These are phyloP conservation scores for Trichoderma koningii DNA, from an alignment of 2,329 filamentous ascomycete genomes.

Conservation along the genomic window DNA sequence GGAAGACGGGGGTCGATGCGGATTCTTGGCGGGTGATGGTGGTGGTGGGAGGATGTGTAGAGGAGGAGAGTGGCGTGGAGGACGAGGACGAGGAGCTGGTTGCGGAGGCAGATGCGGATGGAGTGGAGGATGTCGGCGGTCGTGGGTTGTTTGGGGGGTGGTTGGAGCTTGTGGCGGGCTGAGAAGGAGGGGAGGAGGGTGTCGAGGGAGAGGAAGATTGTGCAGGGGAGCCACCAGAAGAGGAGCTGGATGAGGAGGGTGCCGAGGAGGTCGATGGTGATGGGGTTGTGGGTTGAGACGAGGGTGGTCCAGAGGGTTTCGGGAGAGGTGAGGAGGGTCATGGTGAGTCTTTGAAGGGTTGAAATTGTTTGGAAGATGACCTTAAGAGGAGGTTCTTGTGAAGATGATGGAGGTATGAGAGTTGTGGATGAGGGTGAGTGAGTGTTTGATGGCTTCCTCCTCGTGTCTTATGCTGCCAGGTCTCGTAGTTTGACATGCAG, in stretches of 20 bases:
- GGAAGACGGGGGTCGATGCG: constrained; percentile 45
- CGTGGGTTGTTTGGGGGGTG: constrained; percentile 52
- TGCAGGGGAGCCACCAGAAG: constrained; percentile 51
- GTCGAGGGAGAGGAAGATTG: constrained; percentile 48
- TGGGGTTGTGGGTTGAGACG: constrained; percentile 35
- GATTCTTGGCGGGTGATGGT: constrained; percentile 34
- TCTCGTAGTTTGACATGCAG: background rate
- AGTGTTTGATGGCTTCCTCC: background rate
- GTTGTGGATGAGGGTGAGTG: background rate
- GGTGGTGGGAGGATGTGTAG: constrained; percentile 20
- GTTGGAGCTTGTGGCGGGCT: constrained; percentile 56
- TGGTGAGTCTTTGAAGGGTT: background rate
- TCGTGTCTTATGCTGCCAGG: too few species aligned
- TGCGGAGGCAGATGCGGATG: constrained; percentile 47
- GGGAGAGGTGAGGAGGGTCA: background rate
- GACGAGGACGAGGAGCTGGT: constrained; percentile 47
- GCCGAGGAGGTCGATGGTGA: constrained; percentile 46
- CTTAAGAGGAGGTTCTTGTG: too few species aligned
- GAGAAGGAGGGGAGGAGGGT: constrained; percentile 50
- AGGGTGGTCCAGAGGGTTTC: constrained; percentile 32
- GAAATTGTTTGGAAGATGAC: too few species aligned
- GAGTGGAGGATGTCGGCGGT: constrained; percentile 48
- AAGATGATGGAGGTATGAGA: background rate
- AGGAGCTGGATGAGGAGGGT: constrained; percentile 45
- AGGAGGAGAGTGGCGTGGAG: constrained; percentile 37